phyloP scores from a whole-genome alignment of 2,329 filamentous ascomycete genomes.

The Trichoderma endophyticum region DNA sequence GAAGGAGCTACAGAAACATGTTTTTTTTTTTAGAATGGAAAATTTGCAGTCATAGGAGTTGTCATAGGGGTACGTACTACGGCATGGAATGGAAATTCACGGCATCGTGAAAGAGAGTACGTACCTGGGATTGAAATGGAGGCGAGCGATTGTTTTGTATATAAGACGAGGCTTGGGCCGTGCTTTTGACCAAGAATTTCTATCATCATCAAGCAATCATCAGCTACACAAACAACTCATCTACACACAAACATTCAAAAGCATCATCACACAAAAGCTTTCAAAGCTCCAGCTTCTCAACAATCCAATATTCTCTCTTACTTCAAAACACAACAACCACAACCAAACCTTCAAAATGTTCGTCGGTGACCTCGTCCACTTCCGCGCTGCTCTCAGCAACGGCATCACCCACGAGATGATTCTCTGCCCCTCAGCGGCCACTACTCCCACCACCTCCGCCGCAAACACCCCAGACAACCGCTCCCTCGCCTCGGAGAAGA shows the following conservation, averaged over 20 bases:
- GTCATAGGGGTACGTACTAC: not conserved
- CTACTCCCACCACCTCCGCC: not conserved
- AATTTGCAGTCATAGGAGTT: not conserved
- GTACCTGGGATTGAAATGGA: not conserved
- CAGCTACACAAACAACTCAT: not conserved
- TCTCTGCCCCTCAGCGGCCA: not conserved
- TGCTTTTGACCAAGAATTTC: not conserved
- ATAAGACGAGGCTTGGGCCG: not conserved
- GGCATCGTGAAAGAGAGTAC: slow-evolving; percentile 15
- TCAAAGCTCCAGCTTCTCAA: not conserved
- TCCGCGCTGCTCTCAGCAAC: slow-evolving; percentile 20
- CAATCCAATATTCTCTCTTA: not conserved
- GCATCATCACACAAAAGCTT: not conserved
- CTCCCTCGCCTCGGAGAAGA: slow-evolving; percentile 1
- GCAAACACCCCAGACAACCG: slow-evolving; percentile 14
- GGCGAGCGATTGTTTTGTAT: not conserved
- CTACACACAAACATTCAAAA: not conserved
- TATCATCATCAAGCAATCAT: not conserved
- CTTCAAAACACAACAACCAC: not conserved
- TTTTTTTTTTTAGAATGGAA: not conserved
- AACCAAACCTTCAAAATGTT: slow-evolving; percentile 26
- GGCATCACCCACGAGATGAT: not conserved
- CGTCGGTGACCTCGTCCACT: slow-evolving; percentile 28
- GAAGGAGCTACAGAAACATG: not conserved
- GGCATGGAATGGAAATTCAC: slow-evolving; percentile 9